Percentiles rank a stretch among this genome's conserved stretches.
phyloP scores from a whole-genome alignment of 345 rosid species.

The Noccaea bulbosa region DNA sequence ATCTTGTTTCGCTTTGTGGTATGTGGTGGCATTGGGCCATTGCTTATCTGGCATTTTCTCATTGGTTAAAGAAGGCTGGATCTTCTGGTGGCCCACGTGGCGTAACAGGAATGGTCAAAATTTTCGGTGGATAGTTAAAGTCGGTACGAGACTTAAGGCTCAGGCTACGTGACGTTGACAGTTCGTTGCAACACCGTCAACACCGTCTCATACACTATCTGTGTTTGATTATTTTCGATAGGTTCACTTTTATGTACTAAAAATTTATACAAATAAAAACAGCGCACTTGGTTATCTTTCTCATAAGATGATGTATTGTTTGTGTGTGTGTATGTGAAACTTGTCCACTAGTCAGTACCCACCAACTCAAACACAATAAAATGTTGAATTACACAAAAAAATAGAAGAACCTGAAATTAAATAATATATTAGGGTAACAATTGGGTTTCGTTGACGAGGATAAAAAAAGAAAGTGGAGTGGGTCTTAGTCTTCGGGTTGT shows the following conservation, averaged over 20 bases:
- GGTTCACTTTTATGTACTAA: neutral
- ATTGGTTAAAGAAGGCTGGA: slow-evolving; percentile 32
- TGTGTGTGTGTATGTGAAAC: slow-evolving; percentile 19
- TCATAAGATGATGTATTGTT: slow-evolving; percentile 1
- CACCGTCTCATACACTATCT: slow-evolving; percentile 31
- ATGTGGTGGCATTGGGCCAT: slow-evolving; percentile 30
- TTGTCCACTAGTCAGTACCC: slow-evolving; percentile 33
- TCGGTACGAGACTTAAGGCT: slow-evolving; percentile 42
- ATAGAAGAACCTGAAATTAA: slow-evolving; percentile 10
- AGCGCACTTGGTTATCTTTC: neutral
- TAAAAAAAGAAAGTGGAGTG: slow-evolving; percentile 35
- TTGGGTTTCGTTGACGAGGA: slow-evolving; percentile 31
- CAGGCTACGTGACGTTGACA: slow-evolving; percentile 40
- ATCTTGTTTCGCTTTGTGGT: neutral
- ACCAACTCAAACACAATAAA: slow-evolving; percentile 27
- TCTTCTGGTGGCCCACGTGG: slow-evolving; percentile 26
- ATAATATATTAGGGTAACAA: slow-evolving; percentile 14
- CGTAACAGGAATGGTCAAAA: slow-evolving; percentile 15
- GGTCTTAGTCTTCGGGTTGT: slow-evolving; percentile 41
- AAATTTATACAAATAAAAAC: neutral
- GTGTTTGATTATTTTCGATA: neutral
- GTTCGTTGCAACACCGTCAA: slow-evolving; percentile 41
- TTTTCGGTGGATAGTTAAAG: slow-evolving; percentile 42
- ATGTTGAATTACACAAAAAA: neutral
- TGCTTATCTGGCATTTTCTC: slow-evolving; percentile 24